Conservation (phyloP, 495 filamentous ascomycete genomes). For the Neurospora sp. region DNA sequence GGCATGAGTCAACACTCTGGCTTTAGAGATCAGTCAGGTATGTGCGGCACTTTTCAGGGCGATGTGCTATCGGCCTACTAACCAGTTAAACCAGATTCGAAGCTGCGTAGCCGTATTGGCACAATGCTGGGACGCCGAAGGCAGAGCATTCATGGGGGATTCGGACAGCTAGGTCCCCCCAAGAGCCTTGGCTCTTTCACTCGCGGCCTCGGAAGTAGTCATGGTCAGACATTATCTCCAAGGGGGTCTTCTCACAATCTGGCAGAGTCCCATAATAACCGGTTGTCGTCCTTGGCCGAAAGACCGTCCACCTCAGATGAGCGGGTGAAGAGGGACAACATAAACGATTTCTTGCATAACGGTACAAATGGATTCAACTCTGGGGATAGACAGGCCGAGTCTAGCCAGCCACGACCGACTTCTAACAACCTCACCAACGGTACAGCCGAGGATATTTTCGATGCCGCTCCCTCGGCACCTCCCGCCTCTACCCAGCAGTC, state of each 20-base stretch:
- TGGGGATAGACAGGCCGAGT: slow-evolving; percentile 17
- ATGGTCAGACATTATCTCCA: slow-evolving; percentile 39
- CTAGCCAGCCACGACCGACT: slow-evolving; percentile 13
- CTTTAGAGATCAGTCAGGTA: slow-evolving; percentile 39
- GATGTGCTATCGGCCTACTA: neutral
- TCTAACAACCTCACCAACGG: slow-evolving; percentile 26
- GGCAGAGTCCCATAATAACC: slow-evolving; percentile 35
- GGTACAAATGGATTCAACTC: slow-evolving; percentile 31
- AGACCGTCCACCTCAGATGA: slow-evolving; percentile 24
- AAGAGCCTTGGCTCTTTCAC: slow-evolving; percentile 44
- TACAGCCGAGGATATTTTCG: slow-evolving; percentile 30
- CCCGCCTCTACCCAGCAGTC: slow-evolving; percentile 31
- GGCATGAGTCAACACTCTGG: slow-evolving; percentile 53
- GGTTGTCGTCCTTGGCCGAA: slow-evolving; percentile 43
- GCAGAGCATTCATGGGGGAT: slow-evolving; percentile 45
- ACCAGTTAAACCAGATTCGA: slow-evolving; percentile 26
- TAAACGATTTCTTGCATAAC: slow-evolving; percentile 21
- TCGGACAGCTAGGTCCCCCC: slow-evolving; percentile 35
- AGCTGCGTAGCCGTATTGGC: slow-evolving; percentile 56
- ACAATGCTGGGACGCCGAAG: slow-evolving; percentile 67
- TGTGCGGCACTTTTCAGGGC: slow-evolving; percentile 1
- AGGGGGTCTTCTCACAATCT: slow-evolving; percentile 45
- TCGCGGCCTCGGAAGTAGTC: slow-evolving; percentile 38
- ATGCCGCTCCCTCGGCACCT: slow-evolving; percentile 37
- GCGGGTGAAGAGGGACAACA: slow-evolving; percentile 6